Percentiles rank a stretch among this genome's conserved stretches.
These are phyloP conservation scores for Rhinocladiella similis DNA, from an alignment of 2,329 filamentous ascomycete genomes.

Conservation along the genomic window DNA sequence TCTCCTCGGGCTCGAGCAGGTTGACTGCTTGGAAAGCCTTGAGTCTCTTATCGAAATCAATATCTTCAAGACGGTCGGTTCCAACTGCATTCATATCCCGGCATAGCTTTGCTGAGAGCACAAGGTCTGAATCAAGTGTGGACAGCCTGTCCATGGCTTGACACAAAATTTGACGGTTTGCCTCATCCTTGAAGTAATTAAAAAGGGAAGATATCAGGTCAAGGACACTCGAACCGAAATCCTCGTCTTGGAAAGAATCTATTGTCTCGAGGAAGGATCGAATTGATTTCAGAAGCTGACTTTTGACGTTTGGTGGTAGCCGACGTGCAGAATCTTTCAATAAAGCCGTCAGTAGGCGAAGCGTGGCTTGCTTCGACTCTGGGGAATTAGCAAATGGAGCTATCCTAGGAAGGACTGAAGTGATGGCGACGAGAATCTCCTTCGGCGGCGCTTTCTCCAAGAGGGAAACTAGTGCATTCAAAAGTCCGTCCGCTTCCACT, in stretches of 20 bases:
- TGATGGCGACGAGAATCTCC: conserved; percentile 22
- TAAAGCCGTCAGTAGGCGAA: conserved; percentile 38
- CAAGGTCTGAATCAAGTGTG: conserved; percentile 60
- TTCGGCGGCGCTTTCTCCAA: conserved; percentile 42
- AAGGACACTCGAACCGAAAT: conserved; percentile 67
- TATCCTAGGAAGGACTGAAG: conserved; percentile 20
- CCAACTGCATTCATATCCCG: conserved; percentile 78
- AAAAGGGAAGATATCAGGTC: conserved; percentile 78
- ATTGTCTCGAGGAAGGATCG: conserved; percentile 13
- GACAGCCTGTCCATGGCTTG: conserved; percentile 72
- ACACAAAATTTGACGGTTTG: conserved; percentile 72
- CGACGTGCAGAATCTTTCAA: conserved; percentile 37
- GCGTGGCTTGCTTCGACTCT: conserved; percentile 10
- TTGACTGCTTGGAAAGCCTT: conserved; percentile 74
- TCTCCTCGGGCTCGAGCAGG: conserved; percentile 60
- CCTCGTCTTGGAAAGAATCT: conserved; percentile 42
- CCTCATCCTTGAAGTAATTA: conserved; percentile 81
- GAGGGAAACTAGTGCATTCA: conserved; percentile 80
- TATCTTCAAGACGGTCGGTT: conserved; percentile 72
- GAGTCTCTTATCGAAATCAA: conserved; percentile 82
- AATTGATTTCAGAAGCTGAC: conserved; percentile 22
- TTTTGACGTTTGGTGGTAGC: conserved; percentile 23
- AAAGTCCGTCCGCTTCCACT: conserved; percentile 49
- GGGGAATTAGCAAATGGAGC: conserved; percentile 19
- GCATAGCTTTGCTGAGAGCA: conserved; percentile 67